Evolutionary conservation across 1,284 basidiomycete genomes (phyloP).

Genomic region (Marasmius sp.): DNA sequence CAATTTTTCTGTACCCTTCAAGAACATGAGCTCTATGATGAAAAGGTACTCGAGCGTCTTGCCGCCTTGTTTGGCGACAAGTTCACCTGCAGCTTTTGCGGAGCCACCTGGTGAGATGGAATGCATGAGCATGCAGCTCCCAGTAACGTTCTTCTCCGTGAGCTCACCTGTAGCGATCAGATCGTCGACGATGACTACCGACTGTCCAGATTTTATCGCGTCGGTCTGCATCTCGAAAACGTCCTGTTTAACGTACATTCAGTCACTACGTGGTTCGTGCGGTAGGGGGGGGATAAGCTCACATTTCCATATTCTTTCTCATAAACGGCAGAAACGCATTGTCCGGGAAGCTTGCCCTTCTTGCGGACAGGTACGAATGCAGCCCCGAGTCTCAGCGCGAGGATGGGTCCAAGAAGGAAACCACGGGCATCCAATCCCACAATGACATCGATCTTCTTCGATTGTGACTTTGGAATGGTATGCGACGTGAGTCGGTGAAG

Average conservation of each 20-base stretch:
- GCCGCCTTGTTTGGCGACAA: slow-evolving; percentile 82
- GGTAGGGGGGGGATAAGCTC: slow-evolving; percentile 28
- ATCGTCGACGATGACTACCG: slow-evolving; percentile 91
- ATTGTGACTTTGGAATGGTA: slow-evolving; percentile 60
- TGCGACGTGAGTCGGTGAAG: slow-evolving; percentile 83
- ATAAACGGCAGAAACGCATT: slow-evolving; percentile 77
- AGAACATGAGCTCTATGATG: slow-evolving; percentile 86
- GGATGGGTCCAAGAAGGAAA: slow-evolving; percentile 91
- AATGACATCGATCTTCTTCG: slow-evolving; percentile 86
- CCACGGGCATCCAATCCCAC: slow-evolving; percentile 97
- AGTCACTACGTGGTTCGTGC: not conserved
- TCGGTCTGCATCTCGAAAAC: slow-evolving; percentile 94
- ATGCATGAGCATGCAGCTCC: not conserved
- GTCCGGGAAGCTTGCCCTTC: slow-evolving; percentile 90
- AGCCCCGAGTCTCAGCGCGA: slow-evolving; percentile 89
- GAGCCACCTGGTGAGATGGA: slow-evolving; percentile 70
- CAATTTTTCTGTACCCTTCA: slow-evolving; percentile 78
- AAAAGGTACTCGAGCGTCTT: slow-evolving; percentile 93
- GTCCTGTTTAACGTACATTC: slow-evolving; percentile 51
- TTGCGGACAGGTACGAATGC: slow-evolving; percentile 98
- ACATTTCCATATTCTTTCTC: slow-evolving; percentile 93
- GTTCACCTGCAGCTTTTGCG: slow-evolving; percentile 90
- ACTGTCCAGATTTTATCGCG: slow-evolving; percentile 82
- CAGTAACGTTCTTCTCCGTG: not conserved
- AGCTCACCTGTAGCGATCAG: slow-evolving; percentile 89